Conservation (phyloP, 495 filamentous ascomycete species). For the Xylaria telfairii region DNA sequence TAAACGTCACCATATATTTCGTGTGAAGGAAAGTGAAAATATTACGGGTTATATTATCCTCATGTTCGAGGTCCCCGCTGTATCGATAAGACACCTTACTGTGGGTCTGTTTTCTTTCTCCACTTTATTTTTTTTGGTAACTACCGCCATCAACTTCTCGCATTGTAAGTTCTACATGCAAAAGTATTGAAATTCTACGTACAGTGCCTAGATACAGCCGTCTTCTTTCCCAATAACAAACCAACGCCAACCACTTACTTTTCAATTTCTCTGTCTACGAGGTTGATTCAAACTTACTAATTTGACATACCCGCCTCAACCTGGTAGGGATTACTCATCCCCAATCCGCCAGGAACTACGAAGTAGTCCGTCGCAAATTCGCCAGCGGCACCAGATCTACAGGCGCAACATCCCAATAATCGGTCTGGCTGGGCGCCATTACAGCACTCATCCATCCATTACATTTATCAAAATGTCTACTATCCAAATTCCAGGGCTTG, state of each 20-base stretch:
- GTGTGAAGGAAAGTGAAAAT: not conserved
- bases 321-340: not conserved
- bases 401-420: not conserved
- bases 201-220: not conserved
- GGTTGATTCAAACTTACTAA: not conserved
- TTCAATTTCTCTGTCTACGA: not conserved
- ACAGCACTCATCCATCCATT: not conserved
- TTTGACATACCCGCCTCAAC: not conserved
- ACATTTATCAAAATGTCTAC: conserved; percentile 47
- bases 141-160: not conserved
- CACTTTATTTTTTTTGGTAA: conserved; percentile 5
- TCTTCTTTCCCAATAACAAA: not conserved
- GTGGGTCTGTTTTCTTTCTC: not conserved
- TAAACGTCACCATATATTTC: no score
- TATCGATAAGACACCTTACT: no score
- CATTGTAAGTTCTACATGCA: not conserved
- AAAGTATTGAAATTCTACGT: no score
- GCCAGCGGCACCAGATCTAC: conserved; percentile 6
- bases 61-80: no score
- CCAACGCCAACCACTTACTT: not conserved
- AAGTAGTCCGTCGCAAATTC: not conserved
- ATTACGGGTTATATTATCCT: no score
- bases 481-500: conserved; percentile 50
- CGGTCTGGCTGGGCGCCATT: not conserved
- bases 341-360: no score